Conservation (phyloP, 2,329 filamentous ascomycete genomes). For the Trichothecium roseum region DNA sequence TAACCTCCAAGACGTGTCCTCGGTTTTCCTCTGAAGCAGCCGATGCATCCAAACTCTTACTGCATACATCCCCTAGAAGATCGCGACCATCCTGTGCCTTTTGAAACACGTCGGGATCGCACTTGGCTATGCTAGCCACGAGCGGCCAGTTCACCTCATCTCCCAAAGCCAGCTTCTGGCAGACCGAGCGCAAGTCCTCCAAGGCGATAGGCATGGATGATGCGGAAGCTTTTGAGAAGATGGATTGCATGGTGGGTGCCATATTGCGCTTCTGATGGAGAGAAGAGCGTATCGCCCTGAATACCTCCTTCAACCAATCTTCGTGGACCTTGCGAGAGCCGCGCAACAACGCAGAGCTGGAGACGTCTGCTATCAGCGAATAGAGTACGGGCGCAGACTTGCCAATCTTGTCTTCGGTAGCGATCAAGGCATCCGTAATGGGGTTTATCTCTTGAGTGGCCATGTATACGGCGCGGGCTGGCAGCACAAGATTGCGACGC, state of each 20-base stretch:
- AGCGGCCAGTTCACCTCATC: conserved; percentile 28
- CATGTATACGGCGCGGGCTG: conserved; percentile 36
- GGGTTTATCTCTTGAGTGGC: conserved; percentile 29
- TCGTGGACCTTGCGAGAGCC: conserved; percentile 21
- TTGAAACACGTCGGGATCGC: conserved; percentile 38
- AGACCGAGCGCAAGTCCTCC: conserved; percentile 30
- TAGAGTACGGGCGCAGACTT: conserved; percentile 34
- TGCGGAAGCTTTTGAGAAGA: conserved; percentile 18
- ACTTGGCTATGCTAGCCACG: conserved; percentile 27
- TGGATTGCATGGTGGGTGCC: conserved; percentile 16
- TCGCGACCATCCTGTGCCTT: conserved; percentile 24
- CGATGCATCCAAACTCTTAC: conserved; percentile 16
- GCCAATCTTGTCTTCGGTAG: conserved; percentile 22
- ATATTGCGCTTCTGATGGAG: conserved; percentile 14
- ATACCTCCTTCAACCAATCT: conserved; percentile 27
- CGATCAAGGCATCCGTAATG: conserved; percentile 28
- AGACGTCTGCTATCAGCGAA: conserved; percentile 23
- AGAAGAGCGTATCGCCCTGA: conserved; percentile 18
- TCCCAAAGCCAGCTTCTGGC: conserved; percentile 28
- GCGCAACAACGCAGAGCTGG: conserved; percentile 12
- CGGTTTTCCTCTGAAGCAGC: conserved; percentile 10
- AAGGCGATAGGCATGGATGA: conserved; percentile 24
- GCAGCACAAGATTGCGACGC: conserved; percentile 39
- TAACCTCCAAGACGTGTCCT: conserved; percentile 20
- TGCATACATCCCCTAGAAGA: conserved; percentile 29